These are phyloP conservation scores for Pseudogymnoascus sp. DNA, from an alignment of 2,329 filamentous ascomycete species.

Conservation along the genomic window DNA sequence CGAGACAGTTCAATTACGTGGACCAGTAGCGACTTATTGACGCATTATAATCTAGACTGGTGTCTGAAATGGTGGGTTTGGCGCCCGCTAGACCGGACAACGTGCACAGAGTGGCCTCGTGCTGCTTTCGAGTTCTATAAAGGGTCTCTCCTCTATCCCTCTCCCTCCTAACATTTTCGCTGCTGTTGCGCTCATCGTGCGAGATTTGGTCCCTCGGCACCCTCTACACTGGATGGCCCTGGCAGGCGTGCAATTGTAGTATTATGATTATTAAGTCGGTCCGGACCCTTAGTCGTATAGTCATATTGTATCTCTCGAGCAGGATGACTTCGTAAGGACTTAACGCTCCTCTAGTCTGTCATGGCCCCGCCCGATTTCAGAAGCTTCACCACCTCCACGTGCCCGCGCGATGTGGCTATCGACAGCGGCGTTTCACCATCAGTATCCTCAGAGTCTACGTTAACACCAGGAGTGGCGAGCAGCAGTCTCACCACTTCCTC, in stretches of 20 bases:
- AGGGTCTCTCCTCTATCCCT: not conserved
- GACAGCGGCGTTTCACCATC: slow-evolving; percentile 8
- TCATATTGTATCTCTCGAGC: not conserved
- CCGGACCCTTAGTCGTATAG: not conserved
- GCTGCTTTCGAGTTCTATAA: not conserved
- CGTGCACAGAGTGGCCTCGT: not conserved
- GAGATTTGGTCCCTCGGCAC: not conserved
- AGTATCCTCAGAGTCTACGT: not conserved
- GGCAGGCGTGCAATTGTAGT: not conserved
- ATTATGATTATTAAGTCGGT: not conserved
- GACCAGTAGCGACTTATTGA: not conserved
- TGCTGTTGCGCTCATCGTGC: not conserved
- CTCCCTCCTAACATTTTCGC: not conserved
- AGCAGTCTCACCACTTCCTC: slow-evolving; percentile 24
- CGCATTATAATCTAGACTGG: not conserved
- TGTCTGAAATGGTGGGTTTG: not conserved
- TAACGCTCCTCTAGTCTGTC: not conserved
- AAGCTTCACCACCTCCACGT: no score
- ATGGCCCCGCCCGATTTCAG: not conserved
- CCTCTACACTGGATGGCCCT: not conserved
- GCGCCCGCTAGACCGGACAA: not conserved
- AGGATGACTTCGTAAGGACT: not conserved
- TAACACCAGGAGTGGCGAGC: not conserved
- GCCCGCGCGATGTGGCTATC: no score
- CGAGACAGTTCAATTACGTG: not conserved